These are phyloP conservation scores for Coemansia umbellata DNA, from an alignment of 192 early-diverging fungal genomes.

Conservation along the genomic window DNA sequence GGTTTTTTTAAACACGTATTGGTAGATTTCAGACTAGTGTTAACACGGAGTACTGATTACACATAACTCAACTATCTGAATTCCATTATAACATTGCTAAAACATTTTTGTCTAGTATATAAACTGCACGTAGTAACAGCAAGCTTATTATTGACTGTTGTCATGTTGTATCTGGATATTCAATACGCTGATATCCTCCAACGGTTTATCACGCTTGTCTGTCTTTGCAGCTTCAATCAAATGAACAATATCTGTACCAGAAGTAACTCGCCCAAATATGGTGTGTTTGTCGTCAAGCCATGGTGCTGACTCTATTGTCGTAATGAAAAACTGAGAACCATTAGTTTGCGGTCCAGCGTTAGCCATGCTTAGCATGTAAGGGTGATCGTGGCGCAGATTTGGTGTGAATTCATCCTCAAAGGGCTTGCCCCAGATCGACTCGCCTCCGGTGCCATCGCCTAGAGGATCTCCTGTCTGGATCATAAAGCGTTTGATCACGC, in stretches of 20 bases:
- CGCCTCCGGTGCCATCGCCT: conserved; percentile 93
- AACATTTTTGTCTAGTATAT: too few relatives aligned
- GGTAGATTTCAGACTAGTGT: too few relatives aligned
- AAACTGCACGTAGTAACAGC: too few relatives aligned
- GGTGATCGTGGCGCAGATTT: conserved; percentile 77
- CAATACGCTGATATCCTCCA: conserved; percentile 55
- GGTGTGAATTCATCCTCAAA: conserved; percentile 93
- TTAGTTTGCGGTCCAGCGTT: conserved; percentile 89
- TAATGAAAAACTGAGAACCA: conserved; percentile 95
- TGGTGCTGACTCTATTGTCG: conserved; percentile 73
- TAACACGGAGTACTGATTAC: too few relatives aligned
- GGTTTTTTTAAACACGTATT: too few relatives aligned
- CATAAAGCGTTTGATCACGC: conserved; percentile 98
- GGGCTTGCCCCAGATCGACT: conserved; percentile 83
- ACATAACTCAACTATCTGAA: too few relatives aligned
- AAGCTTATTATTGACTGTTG: too few relatives aligned
- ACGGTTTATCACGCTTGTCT: conserved; percentile 88
- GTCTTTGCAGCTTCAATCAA: conserved; percentile 75
- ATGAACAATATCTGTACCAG: conserved; percentile 91
- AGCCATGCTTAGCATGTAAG: conserved; percentile 94
- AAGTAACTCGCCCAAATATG: conserved; percentile 85
- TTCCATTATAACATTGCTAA: too few relatives aligned
- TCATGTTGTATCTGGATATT: conserved; percentile 13
- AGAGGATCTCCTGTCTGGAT: conserved; percentile 89
- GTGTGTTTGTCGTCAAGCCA: conserved; percentile 99